Evolutionary conservation across 1,284 basidiomycete species (phyloP), one percentile per base, ranked within the genome.

Genomic region (Schizophyllum amplum): DNA sequence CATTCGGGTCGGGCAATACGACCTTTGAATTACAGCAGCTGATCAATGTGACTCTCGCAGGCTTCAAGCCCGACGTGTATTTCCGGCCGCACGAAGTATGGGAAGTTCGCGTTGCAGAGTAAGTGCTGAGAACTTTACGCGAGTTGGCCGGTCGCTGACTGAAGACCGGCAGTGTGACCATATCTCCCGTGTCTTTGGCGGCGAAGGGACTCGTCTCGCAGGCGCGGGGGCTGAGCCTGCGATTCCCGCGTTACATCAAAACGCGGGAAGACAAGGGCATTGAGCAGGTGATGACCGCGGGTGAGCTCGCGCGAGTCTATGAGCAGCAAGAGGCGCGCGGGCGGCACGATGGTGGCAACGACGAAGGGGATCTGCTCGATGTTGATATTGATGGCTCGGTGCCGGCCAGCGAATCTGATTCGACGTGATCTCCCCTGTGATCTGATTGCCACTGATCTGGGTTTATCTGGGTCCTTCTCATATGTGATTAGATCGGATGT

Each of bases 81-180:
- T 94, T 95, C 70, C 79, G 80, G 61, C 94, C 94, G 4, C 74
- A 75, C 57, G 91, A 95, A 68, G 90, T 94, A 27, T 95, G 93
- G 92, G 92, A 96, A 72, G 87, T 97, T 59, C 81, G 90, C 22
- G 92, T 92, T 20, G 93, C 94, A 55, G 92, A 95, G 89, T 92
- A 65, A 70, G 80, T 71, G 51, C 27, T 13, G 52, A 46, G 47
- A 54, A 25, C 22, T 58, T 53, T 5, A 26, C 50, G 15, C 33
- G 6, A n/a, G n/a, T 23, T 17, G 13, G 11, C 50, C 20, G 27
- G 24, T 26, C 24, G 48, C 26, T 57, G 22, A 50, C 15, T 50
- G 9, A 4, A 27, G 21, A 27, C 47, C 52, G 57, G 21, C 62
- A 92, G 90, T 67, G 82, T 96, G 62, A 95, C 94, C 0, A 71